Evolutionary conservation across 2,329 filamentous ascomycete genomes (phyloP).

Genomic region (Eutypa lata): DNA sequence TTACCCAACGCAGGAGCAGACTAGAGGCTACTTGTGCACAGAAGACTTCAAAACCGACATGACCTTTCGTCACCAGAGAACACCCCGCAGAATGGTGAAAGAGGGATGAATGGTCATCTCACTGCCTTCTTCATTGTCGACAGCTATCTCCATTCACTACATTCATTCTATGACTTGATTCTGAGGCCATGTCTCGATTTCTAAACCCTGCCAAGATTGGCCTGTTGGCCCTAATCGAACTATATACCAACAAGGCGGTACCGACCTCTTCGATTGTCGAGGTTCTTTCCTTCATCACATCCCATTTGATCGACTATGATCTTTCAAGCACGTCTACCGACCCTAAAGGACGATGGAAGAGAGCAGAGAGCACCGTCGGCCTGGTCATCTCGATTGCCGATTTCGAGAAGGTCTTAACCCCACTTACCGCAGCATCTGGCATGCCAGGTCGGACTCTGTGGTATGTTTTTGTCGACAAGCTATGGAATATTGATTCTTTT

Average conservation of each 20-base stretch:
- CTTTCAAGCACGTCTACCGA: conserved; percentile 28
- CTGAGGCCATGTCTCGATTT: conserved; percentile 65
- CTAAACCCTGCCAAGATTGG: conserved; percentile 87
- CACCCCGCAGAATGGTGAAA: not conserved
- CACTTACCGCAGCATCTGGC: conserved; percentile 49
- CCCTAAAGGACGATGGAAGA: conserved; percentile 40
- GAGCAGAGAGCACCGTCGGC: conserved; percentile 47
- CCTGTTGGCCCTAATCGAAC: conserved; percentile 73
- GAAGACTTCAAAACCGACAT: not conserved
- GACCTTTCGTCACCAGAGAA: not conserved
- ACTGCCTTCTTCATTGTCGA: not conserved
- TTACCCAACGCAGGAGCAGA: not conserved
- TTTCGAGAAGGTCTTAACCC: conserved; percentile 56
- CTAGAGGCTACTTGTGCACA: no score
- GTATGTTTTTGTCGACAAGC: conserved; percentile 75
- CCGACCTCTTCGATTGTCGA: conserved; percentile 69
- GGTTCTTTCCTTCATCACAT: conserved; percentile 75
- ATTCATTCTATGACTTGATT: no score
- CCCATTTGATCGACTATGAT: conserved; percentile 58
- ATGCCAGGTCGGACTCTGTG: conserved; percentile 80
- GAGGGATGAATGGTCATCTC: not conserved
- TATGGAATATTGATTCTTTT: conserved; percentile 83
- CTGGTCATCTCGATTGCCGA: conserved; percentile 54
- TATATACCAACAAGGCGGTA: conserved; percentile 73
- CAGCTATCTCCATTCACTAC: no score